Evolutionary conservation across 1,139 yeast species (phyloP).

Genomic region (Kurtzmaniella natalensis): DNA sequence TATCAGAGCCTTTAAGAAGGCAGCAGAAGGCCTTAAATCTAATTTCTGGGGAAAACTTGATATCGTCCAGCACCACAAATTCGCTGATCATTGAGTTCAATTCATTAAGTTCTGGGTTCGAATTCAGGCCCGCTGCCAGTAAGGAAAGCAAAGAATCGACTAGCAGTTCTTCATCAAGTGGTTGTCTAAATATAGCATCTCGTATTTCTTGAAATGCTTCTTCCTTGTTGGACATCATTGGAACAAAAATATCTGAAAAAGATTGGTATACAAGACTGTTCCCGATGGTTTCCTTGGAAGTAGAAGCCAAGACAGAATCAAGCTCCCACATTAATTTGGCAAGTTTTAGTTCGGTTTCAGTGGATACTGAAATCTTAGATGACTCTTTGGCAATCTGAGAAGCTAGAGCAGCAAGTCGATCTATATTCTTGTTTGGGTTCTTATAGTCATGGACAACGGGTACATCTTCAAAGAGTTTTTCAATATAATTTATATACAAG

Average conservation of each 20-base stretch:
- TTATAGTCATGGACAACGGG: constrained; percentile 37
- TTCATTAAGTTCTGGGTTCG: constrained; percentile 6
- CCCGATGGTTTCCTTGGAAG: too few relatives aligned
- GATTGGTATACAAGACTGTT: constrained; percentile 5
- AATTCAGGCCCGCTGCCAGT: too few relatives aligned
- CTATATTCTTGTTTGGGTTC: constrained; percentile 26
- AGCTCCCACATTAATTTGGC: constrained; percentile 24
- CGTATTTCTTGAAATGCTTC: constrained; percentile 12
- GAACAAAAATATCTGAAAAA: background rate
- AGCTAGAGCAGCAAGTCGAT: constrained; percentile 23
- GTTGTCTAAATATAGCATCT: constrained; percentile 17
- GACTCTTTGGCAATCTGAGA: constrained; percentile 10
- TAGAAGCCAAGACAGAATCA: constrained; percentile 16
- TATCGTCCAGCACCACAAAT: constrained; percentile 17
- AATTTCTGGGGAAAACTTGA: constrained; percentile 19
- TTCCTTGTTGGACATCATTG: background rate
- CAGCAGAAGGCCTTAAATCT: constrained; percentile 17
- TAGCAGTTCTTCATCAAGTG: constrained; percentile 22
- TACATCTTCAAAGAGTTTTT: constrained; percentile 23
- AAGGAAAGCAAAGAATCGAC: constrained; percentile 16
- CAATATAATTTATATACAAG: constrained; percentile 23
- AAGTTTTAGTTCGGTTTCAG: background rate
- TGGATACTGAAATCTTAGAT: background rate
- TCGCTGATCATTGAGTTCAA: constrained; percentile 11
- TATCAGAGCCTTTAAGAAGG: constrained; percentile 6